These are phyloP conservation scores for Actinomucor elegans DNA, from an alignment of 371 early-diverging fungal species.

Conservation along the genomic window DNA sequence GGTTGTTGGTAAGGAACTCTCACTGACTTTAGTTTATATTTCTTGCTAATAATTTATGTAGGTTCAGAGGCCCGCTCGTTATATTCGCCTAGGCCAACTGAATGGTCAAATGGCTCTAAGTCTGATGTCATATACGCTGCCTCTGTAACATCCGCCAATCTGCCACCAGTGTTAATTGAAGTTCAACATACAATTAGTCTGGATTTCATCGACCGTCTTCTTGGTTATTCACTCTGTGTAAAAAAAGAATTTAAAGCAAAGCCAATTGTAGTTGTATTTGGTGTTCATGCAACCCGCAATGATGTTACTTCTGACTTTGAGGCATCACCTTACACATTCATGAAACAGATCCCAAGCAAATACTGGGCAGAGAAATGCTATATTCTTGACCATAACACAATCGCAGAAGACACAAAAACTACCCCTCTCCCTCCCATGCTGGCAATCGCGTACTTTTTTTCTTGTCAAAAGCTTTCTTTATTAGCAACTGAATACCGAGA, in stretches of 20 bases:
- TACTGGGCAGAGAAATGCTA: conserved; percentile 20
- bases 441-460: conserved; percentile 16
- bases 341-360: conserved; percentile 11
- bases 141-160: conserved; percentile 1
- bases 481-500: conserved; percentile 18
- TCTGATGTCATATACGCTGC: conserved; percentile 11
- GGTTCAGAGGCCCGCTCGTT: conserved; percentile 11
- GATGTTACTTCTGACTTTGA: conserved; percentile 11
- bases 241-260: conserved; percentile 17
- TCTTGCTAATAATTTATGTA: conserved; percentile 11
- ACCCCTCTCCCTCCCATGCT: conserved; percentile 15
- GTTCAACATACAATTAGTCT: conserved; percentile 14
- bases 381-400: conserved; percentile 13
- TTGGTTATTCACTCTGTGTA: conserved; percentile 7
- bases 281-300: conserved; percentile 9
- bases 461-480: conserved; percentile 15
- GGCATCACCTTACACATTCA: conserved; percentile 2
- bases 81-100: background rate
- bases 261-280: conserved; percentile 14
- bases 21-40: too few relatives aligned
- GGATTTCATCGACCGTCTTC: conserved; percentile 11
- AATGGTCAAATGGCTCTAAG: conserved; percentile 13
- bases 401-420: conserved; percentile 11
- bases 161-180: conserved; percentile 16
- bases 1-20: too few relatives aligned